These are phyloP conservation scores for Aphanomyces invadans DNA, from an alignment of 352 stramenopile genomes.

Conservation along the genomic window DNA sequence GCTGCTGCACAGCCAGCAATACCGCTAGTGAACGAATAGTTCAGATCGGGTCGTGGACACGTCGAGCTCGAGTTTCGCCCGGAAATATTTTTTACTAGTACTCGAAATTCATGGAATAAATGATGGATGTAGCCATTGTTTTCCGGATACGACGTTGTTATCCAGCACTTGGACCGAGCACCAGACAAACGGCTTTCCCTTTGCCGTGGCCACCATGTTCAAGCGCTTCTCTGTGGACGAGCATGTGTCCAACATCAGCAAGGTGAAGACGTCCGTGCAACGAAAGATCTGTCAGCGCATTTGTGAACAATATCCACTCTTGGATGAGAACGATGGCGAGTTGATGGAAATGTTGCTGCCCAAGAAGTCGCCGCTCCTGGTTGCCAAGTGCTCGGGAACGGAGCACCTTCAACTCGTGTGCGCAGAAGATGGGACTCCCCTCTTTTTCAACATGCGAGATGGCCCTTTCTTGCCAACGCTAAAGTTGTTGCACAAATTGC, in stretches of 20 bases:
- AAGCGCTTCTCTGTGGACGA: conserved; percentile 92
- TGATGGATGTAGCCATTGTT: too few species aligned
- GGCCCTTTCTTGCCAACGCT: conserved; percentile 96
- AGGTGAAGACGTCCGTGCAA: conserved; percentile 97
- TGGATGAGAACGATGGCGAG: conserved; percentile 68
- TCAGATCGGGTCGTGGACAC: too few species aligned
- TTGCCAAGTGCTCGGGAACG: conserved; percentile 79
- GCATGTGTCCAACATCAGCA: conserved; percentile 92
- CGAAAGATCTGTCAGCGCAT: conserved; percentile 92
- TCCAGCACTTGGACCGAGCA: not conserved
- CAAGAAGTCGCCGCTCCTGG: conserved; percentile 92
- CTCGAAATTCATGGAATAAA: too few species aligned
- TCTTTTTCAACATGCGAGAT: conserved; percentile 96
- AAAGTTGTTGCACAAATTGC: conserved; percentile 91
- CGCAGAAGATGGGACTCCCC: conserved; percentile 77
- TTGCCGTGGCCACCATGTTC: conserved; percentile 38
- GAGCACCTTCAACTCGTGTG: conserved; percentile 89
- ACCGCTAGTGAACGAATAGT: too few species aligned
- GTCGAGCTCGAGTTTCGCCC: too few species aligned
- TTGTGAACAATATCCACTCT: conserved; percentile 86
- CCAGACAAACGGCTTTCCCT: not conserved
- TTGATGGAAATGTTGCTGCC: conserved; percentile 85
- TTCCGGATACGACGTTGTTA: not conserved
- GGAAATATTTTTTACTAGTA: too few species aligned
- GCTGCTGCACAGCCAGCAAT: too few species aligned